phyloP scores from a whole-genome alignment of 257 asterid genomes.

The Nicotiana noctiflora region DNA sequence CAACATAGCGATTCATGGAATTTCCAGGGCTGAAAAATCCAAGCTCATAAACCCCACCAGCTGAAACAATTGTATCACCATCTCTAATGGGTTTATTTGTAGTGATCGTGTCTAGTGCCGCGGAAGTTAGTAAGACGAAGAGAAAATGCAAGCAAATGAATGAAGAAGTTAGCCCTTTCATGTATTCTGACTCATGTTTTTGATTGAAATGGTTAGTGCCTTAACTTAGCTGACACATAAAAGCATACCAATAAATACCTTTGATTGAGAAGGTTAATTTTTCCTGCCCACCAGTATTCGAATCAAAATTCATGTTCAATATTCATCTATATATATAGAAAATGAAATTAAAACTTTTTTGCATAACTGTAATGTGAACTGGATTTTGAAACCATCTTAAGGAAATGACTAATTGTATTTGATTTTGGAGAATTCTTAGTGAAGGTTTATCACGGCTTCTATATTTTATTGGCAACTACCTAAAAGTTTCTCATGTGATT shows the following conservation, averaged over 20 bases:
- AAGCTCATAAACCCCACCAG: constrained; percentile 2
- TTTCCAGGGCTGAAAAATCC: constrained; percentile 15
- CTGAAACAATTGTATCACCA: constrained; percentile 6
- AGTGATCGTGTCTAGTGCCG: constrained; percentile 9
- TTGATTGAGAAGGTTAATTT: neutral
- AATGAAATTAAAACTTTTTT: neutral
- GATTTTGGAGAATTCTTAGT: neutral
- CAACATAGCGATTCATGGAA: neutral
- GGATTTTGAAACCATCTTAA: too few species aligned
- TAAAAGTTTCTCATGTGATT: neutral
- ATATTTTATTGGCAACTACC: neutral
- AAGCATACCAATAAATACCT: neutral
- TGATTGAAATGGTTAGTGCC: neutral
- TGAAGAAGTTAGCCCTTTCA: neutral
- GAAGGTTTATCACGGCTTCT: neutral
- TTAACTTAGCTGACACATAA: neutral
- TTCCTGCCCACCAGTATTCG: neutral
- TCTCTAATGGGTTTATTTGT: constrained; percentile 4
- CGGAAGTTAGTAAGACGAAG: neutral
- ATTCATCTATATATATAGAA: neutral
- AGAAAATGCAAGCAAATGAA: neutral
- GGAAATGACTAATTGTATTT: neutral
- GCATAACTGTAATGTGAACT: too few species aligned
- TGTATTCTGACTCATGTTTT: neutral
- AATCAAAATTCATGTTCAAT: neutral